A percentile compares a stretch with the other conserved stretches of the same genome.
Conservation (phyloP, 2,329 filamentous ascomycete species). For the Claviceps humidiphila region DNA sequence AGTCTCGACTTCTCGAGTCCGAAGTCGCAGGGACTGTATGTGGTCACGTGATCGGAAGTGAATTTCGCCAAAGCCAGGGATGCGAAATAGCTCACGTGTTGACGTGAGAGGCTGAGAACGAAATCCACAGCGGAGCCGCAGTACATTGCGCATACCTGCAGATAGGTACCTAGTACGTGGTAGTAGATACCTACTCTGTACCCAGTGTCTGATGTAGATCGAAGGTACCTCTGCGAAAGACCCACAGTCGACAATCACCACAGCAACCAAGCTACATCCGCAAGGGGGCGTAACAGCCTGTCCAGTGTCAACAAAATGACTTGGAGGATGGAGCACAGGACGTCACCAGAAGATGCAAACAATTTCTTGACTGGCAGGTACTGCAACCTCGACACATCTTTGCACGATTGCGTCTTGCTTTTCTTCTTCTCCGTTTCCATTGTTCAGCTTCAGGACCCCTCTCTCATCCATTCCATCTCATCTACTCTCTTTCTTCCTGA, state of each 20-base stretch:
- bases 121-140: too few species aligned
- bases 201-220: too few species aligned
- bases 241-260: neutral
- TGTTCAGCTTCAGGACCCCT: neutral
- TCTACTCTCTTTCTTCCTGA: neutral
- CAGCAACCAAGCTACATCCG: slow-evolving; percentile 1
- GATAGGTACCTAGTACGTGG: too few species aligned
- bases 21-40: too few species aligned
- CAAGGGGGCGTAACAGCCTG: neutral
- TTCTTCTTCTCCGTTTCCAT: neutral
- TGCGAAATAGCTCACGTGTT: too few species aligned
- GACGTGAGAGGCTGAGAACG: too few species aligned
- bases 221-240: too few species aligned
- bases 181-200: too few species aligned
- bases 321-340: neutral
- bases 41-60: too few species aligned
- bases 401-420: neutral
- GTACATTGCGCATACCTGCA: too few species aligned
- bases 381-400: neutral
- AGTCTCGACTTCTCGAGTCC: too few species aligned
- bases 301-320: slow-evolving; percentile 6
- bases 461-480: neutral
- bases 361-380: neutral
- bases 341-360: slow-evolving; percentile 3
- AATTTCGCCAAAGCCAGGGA: too few species aligned